Evolutionary conservation across 1,284 basidiomycete genomes (phyloP), one percentile per base, ranked within the genome.

Genomic region (Filobasidium uniguttulatum): DNA sequence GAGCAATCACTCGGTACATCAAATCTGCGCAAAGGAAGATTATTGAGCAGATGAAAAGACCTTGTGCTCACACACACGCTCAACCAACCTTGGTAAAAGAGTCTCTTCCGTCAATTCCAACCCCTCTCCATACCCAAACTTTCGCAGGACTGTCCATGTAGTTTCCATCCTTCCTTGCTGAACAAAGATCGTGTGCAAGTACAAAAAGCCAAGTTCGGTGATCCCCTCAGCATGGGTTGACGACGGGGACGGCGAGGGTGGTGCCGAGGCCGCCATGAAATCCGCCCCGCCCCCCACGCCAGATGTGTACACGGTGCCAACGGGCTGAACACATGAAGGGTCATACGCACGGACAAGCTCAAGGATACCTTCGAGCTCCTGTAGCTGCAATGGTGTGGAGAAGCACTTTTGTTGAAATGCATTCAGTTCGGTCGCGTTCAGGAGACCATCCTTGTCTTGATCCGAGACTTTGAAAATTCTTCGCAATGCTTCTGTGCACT

Each of bases 391-490:
- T 22, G 93, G 91, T 0, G 86, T 80, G 59, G 89, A 86, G 66
- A 96, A 97, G 63, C 91, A 96, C 76, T 90, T 91, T 61, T 86
- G 75, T 85, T 90, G 93, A 62, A 98, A 98, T 62, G 94, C 88
- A 66, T 98, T 97, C 43, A 98, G 74, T 67, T 98, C 94, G 25
- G 80, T 75, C 20, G 86, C 81, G 60, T 91, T 89, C 41, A 98
- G 73, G 45, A 96, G 70, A 2, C 86, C 88, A 62, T 98, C 91
- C 67, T 97, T 96, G 67, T 97, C 88, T 29, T 80, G 73, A 67
- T 98, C 93, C 62, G 90, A 94, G 23, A 98, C 78, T 62, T 87
- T 89, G 73, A 97, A 98, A 73, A 98, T 96, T 55, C 93, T 81
- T 59, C 79, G 78, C 49, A 98, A 73, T 1, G 93, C 93, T 48